Evolutionary conservation across 371 early-diverging fungal species (phyloP).

Genomic region (Batkoa obscura): DNA sequence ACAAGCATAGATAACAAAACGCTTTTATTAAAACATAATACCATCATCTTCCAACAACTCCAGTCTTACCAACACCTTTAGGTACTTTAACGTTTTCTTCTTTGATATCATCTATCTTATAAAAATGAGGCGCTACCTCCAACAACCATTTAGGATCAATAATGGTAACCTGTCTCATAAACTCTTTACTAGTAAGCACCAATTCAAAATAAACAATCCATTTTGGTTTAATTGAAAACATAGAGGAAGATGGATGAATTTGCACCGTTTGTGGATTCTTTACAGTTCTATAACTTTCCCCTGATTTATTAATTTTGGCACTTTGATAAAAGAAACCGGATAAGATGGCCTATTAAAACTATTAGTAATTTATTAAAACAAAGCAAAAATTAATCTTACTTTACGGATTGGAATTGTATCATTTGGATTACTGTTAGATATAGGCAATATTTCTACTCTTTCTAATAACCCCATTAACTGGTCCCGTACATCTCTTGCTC

Average conservation of each 20-base stretch:
- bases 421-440: slow-evolving; percentile 50
- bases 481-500: slow-evolving; percentile 85
- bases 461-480: slow-evolving; percentile 84
- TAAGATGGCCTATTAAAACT: slow-evolving; percentile 78
- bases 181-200: slow-evolving; percentile 85
- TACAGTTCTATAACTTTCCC: slow-evolving; percentile 80
- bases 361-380: no score
- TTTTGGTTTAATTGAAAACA: slow-evolving; percentile 48
- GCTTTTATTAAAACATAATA: no score
- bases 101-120: slow-evolving; percentile 47
- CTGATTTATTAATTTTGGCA: slow-evolving; percentile 57
- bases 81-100: no score
- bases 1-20: no score
- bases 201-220: slow-evolving; percentile 87
- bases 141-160: slow-evolving; percentile 82
- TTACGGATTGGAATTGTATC: slow-evolving; percentile 60
- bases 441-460: slow-evolving; percentile 72
- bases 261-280: slow-evolving; percentile 81
- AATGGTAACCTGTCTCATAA: slow-evolving; percentile 86
- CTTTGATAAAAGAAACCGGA: slow-evolving; percentile 92
- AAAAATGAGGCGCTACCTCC: slow-evolving; percentile 77
- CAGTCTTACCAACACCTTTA: no score
- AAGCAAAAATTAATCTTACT: no score
- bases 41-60: no score
- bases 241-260: slow-evolving; percentile 81